phyloP scores from a whole-genome alignment of 1,284 basidiomycete species.

The Cryptococcus deneoformans region DNA sequence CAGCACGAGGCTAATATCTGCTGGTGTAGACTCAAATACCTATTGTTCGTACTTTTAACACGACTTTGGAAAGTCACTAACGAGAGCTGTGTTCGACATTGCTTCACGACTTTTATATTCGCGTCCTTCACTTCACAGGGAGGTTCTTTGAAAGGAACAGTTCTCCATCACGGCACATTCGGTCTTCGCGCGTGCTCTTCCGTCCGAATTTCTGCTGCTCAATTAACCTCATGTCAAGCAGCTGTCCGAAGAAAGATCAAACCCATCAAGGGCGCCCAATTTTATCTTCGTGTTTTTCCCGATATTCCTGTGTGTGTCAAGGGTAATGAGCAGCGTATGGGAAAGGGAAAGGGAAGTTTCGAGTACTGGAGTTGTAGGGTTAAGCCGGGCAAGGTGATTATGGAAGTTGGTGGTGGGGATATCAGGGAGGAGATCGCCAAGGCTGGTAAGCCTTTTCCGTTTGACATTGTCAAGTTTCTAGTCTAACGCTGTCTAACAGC shows the following conservation, averaged over 20 bases:
- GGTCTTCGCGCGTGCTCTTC: conserved; percentile 87
- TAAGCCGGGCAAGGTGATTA: conserved; percentile 85
- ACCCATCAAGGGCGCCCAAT: conserved; percentile 82
- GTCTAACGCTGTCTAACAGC: conserved; percentile 53
- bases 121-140: conserved; percentile 51
- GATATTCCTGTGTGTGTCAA: conserved; percentile 98
- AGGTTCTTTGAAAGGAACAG: conserved; percentile 91
- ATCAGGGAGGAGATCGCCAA: conserved; percentile 91
- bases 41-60: conserved; percentile 1
- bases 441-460: conserved; percentile 62
- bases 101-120: too few relatives aligned
- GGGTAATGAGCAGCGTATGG: conserved; percentile 99
- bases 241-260: conserved; percentile 91
- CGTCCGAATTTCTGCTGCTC: conserved; percentile 82
- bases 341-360: conserved; percentile 97
- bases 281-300: conserved; percentile 89
- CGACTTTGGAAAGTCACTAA: neutral
- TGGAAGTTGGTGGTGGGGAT: conserved; percentile 88
- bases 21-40: conserved; percentile 16
- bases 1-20: neutral
- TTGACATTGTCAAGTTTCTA: neutral
- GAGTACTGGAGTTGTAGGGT: conserved; percentile 98
- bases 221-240: conserved; percentile 81
- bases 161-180: conserved; percentile 80
- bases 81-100: too few relatives aligned